Conservation (phyloP, 208 protist genomes). For the Trypanosoma cruzi region DNA sequence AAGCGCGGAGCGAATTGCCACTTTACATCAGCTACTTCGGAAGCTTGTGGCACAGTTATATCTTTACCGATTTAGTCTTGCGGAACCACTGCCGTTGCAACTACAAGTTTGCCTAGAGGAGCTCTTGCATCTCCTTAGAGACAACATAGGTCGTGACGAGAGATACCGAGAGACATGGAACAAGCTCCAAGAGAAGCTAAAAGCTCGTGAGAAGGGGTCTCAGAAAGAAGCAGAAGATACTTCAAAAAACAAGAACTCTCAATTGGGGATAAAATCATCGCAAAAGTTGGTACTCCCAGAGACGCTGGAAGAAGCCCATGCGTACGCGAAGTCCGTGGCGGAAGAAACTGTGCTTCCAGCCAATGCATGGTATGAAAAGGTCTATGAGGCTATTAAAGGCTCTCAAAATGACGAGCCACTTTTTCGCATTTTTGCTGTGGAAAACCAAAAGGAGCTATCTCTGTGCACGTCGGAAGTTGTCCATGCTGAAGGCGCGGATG, state of each 20-base stretch:
- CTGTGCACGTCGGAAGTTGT: neutral
- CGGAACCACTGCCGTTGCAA: conserved; percentile 14
- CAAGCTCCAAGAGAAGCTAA: neutral
- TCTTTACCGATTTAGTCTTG: conserved; percentile 11
- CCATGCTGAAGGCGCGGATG: neutral
- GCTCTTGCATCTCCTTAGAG: neutral
- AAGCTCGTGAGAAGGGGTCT: neutral
- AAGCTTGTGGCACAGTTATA: conserved; percentile 22
- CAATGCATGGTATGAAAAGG: conserved; percentile 21
- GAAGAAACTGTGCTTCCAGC: conserved; percentile 10
- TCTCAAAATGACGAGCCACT: conserved; percentile 4
- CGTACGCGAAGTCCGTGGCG: conserved; percentile 13
- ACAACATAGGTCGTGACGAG: neutral
- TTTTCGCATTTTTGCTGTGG: conserved; percentile 15
- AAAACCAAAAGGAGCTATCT: neutral
- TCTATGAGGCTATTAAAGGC: conserved; percentile 4
- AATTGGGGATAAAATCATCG: neutral
- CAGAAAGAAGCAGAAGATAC: neutral
- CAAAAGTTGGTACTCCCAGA: neutral
- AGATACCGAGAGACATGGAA: neutral
- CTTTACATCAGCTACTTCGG: conserved; percentile 27
- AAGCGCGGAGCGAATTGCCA: conserved; percentile 2
- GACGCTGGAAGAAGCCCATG: conserved; percentile 10
- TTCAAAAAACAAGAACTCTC: neutral
- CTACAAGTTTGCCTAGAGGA: conserved; percentile 15